Percentiles rank a stretch among this genome's conserved stretches.
These are phyloP conservation scores for Pyrus bretschneideri DNA, from an alignment of 306 rosid genomes.

Conservation along the genomic window DNA sequence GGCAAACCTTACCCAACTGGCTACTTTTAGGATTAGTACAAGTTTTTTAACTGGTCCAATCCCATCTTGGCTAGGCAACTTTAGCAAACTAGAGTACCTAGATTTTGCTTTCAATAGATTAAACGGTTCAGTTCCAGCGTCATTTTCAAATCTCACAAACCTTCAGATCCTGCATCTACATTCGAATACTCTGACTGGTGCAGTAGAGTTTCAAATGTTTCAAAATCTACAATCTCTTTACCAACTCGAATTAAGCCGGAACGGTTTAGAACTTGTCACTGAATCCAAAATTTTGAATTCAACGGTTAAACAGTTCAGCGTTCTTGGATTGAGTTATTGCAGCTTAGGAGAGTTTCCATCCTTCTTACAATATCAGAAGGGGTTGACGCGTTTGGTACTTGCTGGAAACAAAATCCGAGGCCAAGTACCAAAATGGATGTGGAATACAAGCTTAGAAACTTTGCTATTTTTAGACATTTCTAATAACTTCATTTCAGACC, in stretches of 20 bases:
- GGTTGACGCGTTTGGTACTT: not conserved
- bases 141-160: not conserved
- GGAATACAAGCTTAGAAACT: not conserved
- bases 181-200: not conserved
- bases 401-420: accelerated
- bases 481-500: not conserved
- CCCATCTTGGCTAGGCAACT: slow-evolving; percentile 8
- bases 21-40: not conserved
- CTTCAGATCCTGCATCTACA: not conserved
- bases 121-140: not conserved
- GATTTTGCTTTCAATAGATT: accelerated
- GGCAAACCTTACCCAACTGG: slow-evolving; percentile 1
- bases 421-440: not conserved
- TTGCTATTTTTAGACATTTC: not conserved
- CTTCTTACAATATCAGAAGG: not conserved
- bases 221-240: not conserved
- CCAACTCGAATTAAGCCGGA: accelerated
- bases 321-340: not conserved
- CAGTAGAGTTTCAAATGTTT: not conserved
- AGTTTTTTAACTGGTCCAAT: not conserved
- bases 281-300: not conserved
- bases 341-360: not conserved
- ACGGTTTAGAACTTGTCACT: not conserved
- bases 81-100: not conserved
- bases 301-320: not conserved